Evolutionary conservation across 2,329 filamentous ascomycete genomes (phyloP), one percentile per base, ranked within the genome.

Genomic region (Emydomyces testavorans): DNA sequence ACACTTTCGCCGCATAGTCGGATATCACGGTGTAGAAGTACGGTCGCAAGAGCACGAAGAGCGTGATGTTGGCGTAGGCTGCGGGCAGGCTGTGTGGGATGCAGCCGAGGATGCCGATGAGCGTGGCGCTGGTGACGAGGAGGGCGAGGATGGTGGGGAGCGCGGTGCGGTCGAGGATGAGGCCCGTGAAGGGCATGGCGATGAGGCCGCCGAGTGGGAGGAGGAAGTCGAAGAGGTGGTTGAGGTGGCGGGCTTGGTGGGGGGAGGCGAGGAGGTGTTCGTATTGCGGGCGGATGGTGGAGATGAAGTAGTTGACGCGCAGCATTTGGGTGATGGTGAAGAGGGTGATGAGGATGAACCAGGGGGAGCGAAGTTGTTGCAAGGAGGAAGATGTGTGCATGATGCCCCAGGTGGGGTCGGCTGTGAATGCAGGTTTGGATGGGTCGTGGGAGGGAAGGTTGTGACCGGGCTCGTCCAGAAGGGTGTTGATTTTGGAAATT

Each of bases 21-120:
- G 83, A 90, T 50, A 94, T 85, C 6, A 86, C 80, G 0, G 87
- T 93, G 68, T 94, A 94, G 67, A 94, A 95, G 24, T 94, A 80
- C 0, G 89, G 88, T 0, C 88, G 78, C 59, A 92, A 89, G 18
- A 94, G 65, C 8, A 92, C 85, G 58, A 94, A 94, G n/a, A 94
- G 74, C 23, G 73, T 66, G 42, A 94, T 72, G 53, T 88, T 89
- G n/a, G 74, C 68, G 57, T 94, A 94, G 0, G 69, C 70, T 1
- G 85, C 83, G 78, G 80, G 83, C 53, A 62, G 57, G 5, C 76
- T 59, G 47, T 77, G 73, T 0, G 85, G 82, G 1, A 94, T 72
- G 21, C 87, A 72, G 23, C 88, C 88, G 0, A 94, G 68, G 2
- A 85, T 62, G 10, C 89, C 88, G 42, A 93, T 88, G 1, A 74